Evolutionary conservation across 257 asterid genomes (phyloP).

Genomic region (Solanum virginianum): DNA sequence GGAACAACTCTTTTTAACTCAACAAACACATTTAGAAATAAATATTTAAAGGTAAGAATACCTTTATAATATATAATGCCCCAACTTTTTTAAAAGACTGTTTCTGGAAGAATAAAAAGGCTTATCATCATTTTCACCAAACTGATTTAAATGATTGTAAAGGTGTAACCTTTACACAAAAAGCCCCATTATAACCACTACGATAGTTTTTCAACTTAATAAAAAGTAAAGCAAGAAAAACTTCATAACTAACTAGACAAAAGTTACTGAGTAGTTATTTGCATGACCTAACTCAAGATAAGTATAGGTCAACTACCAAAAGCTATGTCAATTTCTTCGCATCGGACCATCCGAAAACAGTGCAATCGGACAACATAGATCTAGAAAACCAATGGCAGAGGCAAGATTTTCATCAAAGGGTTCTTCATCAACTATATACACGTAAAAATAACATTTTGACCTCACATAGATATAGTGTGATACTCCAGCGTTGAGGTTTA

Average conservation of each 20-base stretch:
- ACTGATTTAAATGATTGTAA: neutral
- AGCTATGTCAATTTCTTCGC: neutral
- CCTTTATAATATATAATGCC: neutral
- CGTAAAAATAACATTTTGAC: neutral
- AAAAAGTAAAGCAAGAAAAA: neutral
- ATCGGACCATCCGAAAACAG: neutral
- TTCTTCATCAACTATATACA: neutral
- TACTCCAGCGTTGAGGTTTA: rapidly evolving
- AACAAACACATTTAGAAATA: neutral
- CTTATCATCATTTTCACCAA: neutral
- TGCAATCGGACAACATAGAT: neutral
- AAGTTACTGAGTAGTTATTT: neutral
- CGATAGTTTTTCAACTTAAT: neutral
- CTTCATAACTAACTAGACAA: neutral
- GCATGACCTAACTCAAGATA: neutral
- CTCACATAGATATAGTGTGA: neutral
- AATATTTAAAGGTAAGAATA: neutral
- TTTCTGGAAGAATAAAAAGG: neutral
- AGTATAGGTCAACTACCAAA: neutral
- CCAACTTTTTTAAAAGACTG: neutral
- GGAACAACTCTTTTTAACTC: neutral
- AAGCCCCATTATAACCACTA: neutral
- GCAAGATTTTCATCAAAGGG: neutral
- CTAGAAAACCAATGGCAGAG: neutral
- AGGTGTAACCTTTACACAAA: neutral